Conservation (phyloP, 23 red algal species). For the Gracilaria gracilis region DNA sequence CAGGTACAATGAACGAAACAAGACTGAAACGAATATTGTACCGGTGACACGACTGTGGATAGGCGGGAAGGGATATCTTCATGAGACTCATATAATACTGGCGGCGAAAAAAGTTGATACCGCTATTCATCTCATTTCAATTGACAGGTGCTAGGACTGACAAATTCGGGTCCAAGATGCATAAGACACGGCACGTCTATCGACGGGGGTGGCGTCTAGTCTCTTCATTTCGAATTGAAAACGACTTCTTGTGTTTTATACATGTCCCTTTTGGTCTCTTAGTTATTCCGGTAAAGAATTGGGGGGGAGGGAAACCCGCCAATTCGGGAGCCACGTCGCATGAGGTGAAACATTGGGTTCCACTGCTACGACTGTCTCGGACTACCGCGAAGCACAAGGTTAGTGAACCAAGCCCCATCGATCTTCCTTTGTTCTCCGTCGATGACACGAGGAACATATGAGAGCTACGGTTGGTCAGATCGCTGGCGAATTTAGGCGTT, state of each 20-base stretch:
- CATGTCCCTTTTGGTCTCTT: background rate
- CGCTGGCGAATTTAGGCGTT: too few species aligned
- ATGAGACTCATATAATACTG: constrained; percentile 3
- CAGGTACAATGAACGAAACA: constrained; percentile 17
- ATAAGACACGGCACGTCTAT: constrained; percentile 31
- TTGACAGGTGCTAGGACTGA: background rate
- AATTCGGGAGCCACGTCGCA: constrained; percentile 17
- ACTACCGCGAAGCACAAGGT: background rate
- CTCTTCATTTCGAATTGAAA: constrained; percentile 37
- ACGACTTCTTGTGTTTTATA: background rate
- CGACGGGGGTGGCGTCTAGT: background rate
- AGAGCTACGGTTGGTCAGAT: too few species aligned
- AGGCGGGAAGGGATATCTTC: background rate
- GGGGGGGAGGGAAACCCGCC: background rate
- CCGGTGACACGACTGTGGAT: background rate
- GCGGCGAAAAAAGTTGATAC: background rate
- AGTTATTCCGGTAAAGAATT: background rate
- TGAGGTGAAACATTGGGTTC: background rate
- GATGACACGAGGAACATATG: too few species aligned
- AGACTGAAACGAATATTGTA: constrained; percentile 1
- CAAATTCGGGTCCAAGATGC: constrained; percentile 25
- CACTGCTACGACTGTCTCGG: background rate
- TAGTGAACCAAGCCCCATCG: background rate
- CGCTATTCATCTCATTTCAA: background rate
- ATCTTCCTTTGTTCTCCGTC: background rate